These are phyloP conservation scores for Pyrus hybrid DNA, from an alignment of 331 rosid species.

Conservation along the genomic window DNA sequence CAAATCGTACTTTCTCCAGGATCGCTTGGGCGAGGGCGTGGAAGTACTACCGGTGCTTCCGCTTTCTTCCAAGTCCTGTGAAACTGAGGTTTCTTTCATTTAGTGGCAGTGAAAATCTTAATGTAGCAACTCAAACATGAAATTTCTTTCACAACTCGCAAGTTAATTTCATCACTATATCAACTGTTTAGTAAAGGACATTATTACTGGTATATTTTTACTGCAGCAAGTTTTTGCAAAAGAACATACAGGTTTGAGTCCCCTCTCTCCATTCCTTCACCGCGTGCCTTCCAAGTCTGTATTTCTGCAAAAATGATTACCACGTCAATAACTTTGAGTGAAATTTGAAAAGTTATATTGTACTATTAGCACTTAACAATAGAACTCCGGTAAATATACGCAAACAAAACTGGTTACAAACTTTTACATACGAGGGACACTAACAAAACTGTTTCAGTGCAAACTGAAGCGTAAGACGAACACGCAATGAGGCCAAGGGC, in stretches of 20 bases:
- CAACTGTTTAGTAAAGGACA: background rate
- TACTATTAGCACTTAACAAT: background rate
- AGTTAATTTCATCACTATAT: background rate
- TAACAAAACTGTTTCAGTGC: background rate
- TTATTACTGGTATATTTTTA: background rate
- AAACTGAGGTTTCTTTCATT: background rate
- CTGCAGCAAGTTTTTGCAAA: background rate
- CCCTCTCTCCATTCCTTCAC: slow-evolving; percentile 8
- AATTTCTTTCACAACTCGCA: background rate
- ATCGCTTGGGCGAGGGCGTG: background rate
- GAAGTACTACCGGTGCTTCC: background rate
- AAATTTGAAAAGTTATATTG: background rate
- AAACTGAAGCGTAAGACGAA: background rate
- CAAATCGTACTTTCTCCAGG: background rate
- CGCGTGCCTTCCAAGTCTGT: slow-evolving; percentile 13
- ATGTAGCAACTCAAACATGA: background rate
- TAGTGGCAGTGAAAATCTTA: background rate
- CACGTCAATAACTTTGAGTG: background rate
- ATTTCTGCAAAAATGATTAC: slow-evolving; percentile 4
- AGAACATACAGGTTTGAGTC: background rate
- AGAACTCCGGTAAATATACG: background rate
- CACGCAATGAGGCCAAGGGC: background rate
- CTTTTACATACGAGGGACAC: background rate
- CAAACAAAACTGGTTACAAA: background rate
- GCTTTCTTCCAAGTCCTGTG: background rate